Evolutionary conservation across 2,329 filamentous ascomycete genomes (phyloP), one percentile per base, ranked within the genome.

Genomic region (Ophiosphaerella herpotricha): DNA sequence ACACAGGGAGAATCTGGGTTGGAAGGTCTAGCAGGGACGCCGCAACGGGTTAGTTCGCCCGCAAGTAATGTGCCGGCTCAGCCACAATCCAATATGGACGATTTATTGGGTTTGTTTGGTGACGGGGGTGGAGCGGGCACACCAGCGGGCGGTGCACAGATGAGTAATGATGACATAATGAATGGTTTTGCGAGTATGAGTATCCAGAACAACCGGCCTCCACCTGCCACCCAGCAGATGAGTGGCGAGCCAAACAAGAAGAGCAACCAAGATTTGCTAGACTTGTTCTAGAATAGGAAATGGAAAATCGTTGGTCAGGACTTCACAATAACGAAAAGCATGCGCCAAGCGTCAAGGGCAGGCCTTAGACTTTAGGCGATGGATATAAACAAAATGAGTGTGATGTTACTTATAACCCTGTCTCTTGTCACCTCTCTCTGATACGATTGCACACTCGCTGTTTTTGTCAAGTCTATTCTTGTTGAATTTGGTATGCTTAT

Each of bases 101-200:
- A 97, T 74, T 77, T 99, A 66, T 88, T 89, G 71, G 86, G 86
- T 5, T 77, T 89, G 26, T 88, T 88, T 51, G 77, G 76, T 31
- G 75, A 77, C 31, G 69, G 70, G 41, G 51, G 68, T 65, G 52
- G 67, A 59, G 58, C 68, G 62, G 55, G 63, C 61, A 52, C 63
- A 39, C 52, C 67, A 46, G 61, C 70, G 40, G 63, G 39, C 63
- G 64, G 55, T 63, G 68, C 50, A 61, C 70, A 56, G 64, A 70
- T 52, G 75, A 67, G 52, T 63, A 74, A 59, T 50, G 82, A 85
- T 61, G 80, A 79, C 55, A 64, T 97, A 80, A 80, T 87, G 78
- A 91, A 91, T 67, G 92, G 92, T 1, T 95, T 99, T 68, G 89
- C 86, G 24, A 85, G 85, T 4, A 79, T 99, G 76, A 86, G 90